Evolutionary conservation across 208 protist genomes (phyloP), one percentile per base, ranked within the genome.

Genomic region (Histomonas meleagridis): DNA sequence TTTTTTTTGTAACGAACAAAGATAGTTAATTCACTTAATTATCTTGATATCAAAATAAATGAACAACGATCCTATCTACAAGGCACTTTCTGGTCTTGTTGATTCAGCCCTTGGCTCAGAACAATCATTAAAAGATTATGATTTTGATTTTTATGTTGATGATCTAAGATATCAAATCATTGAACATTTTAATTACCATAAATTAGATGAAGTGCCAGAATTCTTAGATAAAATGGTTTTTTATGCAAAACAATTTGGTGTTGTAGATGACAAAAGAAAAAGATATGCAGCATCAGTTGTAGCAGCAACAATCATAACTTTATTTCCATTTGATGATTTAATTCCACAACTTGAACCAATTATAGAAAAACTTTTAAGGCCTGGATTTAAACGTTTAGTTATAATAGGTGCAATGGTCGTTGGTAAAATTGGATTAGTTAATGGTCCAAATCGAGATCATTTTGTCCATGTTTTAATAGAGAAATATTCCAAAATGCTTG

Each of bases 71-170:
- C 16, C 76, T 32, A 7, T 86, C 21, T 14, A 26, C 5, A 43
- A 86, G 55, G 32, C 46, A 18, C 46, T 86, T 86, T 86, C 26
- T n/a, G 76, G 16, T 38, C 46, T 86, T 18, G 55, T 86, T 86
- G 76, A 86, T n/a, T 26, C 32, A n/a, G 46, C 76, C 32, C 46
- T 86, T 55, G 46, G 46, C 16, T 5, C 76, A 21, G 55, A 86
- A 38, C 76, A 86, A 35, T 86, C 76, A 43, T 21, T 86, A 1
- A 86, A 86, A 46, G 76, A 86, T 57, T 40, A 86, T 3, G 76
- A 86, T 51, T 86, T 86, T 86, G 76, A 86, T 86, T 86, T 51
- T 48, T 86, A 86, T 49, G 76, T 86, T 48, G 76, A 86, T 38
- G 76, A 86, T 86, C 46, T 86, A 55, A 40, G 55, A 86, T 40